Conservation (phyloP, 768 basidiomycete genomes). For the Mycena polygramma region DNA sequence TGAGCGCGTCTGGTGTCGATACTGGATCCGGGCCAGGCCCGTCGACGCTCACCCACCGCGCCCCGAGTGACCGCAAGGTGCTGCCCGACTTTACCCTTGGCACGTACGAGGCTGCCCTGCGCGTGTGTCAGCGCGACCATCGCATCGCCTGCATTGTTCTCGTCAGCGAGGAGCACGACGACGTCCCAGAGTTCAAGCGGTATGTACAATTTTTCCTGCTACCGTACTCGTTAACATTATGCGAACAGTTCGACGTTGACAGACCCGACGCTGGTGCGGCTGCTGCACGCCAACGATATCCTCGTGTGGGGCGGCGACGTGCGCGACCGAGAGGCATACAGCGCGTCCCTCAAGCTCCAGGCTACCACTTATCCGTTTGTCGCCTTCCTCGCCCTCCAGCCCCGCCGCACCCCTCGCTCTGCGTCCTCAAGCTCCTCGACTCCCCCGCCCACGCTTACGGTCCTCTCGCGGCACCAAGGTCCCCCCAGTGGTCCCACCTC, state of each 20-base stretch:
- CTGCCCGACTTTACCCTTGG: slow-evolving; percentile 88
- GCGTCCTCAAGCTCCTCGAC: slow-evolving; percentile 46
- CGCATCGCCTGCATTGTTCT: slow-evolving; percentile 86
- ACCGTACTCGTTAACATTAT: slow-evolving; percentile 10
- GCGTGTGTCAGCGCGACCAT: slow-evolving; percentile 75
- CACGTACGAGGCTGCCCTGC: slow-evolving; percentile 85
- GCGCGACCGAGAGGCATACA: slow-evolving; percentile 84
- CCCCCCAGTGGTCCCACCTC: slow-evolving; percentile 71
- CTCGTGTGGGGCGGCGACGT: slow-evolving; percentile 96
- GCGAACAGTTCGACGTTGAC: slow-evolving; percentile 76
- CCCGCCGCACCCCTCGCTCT: slow-evolving; percentile 62
- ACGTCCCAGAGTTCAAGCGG: slow-evolving; percentile 90
- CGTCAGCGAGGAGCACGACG: slow-evolving; percentile 92
- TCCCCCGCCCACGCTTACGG: slow-evolving; percentile 70
- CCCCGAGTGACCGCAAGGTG: slow-evolving; percentile 54
- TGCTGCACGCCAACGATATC: slow-evolving; percentile 80
- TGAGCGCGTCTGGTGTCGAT: slow-evolving; percentile 57
- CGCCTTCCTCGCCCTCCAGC: slow-evolving; percentile 91
- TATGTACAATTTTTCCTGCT: slow-evolving; percentile 46
- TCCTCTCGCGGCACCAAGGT: slow-evolving; percentile 90
- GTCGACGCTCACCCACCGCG: slow-evolving; percentile 58
- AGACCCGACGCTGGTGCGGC: slow-evolving; percentile 75
- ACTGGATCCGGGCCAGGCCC: slow-evolving; percentile 54
- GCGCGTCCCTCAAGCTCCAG: slow-evolving; percentile 72
- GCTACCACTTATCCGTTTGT: slow-evolving; percentile 95